Evolutionary conservation across 2,329 filamentous ascomycete species (phyloP).

Genomic region (Exutisphaerella laricina): DNA sequence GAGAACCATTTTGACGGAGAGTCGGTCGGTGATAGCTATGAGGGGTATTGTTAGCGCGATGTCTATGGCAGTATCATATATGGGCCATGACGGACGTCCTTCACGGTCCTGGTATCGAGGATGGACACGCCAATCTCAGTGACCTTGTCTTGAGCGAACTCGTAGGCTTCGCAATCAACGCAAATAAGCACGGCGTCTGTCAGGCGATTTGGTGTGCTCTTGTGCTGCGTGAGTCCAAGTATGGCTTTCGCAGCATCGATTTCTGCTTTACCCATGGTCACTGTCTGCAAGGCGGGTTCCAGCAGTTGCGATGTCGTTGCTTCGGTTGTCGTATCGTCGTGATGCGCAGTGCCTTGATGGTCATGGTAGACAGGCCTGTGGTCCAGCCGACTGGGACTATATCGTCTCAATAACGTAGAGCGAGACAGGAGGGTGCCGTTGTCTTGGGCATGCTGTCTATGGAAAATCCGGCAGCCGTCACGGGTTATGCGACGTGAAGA

Average conservation of each 20-base stretch:
- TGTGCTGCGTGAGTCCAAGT: constrained; percentile 1
- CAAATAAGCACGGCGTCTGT: constrained; percentile 61
- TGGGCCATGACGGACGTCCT: constrained; percentile 5
- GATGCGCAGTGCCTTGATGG: neutral
- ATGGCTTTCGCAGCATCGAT: constrained; percentile 5
- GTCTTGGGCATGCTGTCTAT: neutral
- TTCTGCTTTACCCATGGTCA: constrained; percentile 1
- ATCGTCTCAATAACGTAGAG: neutral
- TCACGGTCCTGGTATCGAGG: constrained; percentile 59
- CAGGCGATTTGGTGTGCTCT: neutral
- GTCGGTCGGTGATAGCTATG: constrained; percentile 34
- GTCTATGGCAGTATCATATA: neutral
- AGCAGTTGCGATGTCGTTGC: neutral
- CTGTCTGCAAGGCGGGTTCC: neutral
- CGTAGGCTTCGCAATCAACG: constrained; percentile 79
- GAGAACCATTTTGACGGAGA: constrained; percentile 3
- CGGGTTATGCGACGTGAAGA: neutral
- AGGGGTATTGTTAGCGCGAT: constrained; percentile 1
- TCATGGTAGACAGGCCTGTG: neutral
- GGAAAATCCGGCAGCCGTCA: neutral
- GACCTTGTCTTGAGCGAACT: constrained; percentile 59
- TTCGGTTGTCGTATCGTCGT: neutral
- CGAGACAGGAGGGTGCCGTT: neutral
- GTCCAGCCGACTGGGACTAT: no score
- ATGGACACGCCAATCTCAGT: constrained; percentile 83